Conservation (phyloP, 306 rosid genomes). For the Trifolium pratense region DNA sequence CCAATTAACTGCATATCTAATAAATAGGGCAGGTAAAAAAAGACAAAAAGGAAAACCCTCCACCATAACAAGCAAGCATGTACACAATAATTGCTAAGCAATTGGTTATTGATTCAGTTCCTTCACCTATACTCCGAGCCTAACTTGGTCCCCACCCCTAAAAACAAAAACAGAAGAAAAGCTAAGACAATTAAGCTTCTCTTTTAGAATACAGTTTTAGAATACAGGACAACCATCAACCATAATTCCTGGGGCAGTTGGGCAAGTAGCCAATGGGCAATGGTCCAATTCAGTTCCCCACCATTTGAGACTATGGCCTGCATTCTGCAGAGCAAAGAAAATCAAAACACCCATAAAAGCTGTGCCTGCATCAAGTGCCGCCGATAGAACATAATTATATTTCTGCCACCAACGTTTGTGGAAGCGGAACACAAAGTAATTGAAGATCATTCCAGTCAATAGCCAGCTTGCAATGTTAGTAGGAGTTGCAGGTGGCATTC, state of each 20-base stretch:
- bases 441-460: constrained; percentile 84
- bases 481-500: constrained; percentile 98
- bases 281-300: constrained; percentile 89
- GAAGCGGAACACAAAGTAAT: constrained; percentile 81
- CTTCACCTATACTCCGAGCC: constrained; percentile 10
- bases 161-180: neutral
- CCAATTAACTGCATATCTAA: constrained; percentile 14
- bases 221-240: constrained; percentile 87
- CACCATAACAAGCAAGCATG: constrained; percentile 35
- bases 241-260: constrained; percentile 80
- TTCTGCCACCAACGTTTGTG: constrained; percentile 98
- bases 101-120: constrained; percentile 44
- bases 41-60: neutral
- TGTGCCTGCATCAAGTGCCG: constrained; percentile 94
- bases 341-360: constrained; percentile 94
- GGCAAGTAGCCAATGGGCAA: constrained; percentile 90
- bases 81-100: constrained; percentile 45
- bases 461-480: constrained; percentile 98
- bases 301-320: constrained; percentile 68
- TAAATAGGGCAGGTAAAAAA: neutral
- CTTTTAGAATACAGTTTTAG: constrained; percentile 56
- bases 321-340: constrained; percentile 82
- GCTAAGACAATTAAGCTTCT: constrained; percentile 4
- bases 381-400: constrained; percentile 88
- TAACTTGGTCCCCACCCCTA: constrained; percentile 36